A percentile compares a stretch with the other conserved stretches of the same genome.
Conservation (phyloP, 75 land plant species). For the Picea glauca region DNA sequence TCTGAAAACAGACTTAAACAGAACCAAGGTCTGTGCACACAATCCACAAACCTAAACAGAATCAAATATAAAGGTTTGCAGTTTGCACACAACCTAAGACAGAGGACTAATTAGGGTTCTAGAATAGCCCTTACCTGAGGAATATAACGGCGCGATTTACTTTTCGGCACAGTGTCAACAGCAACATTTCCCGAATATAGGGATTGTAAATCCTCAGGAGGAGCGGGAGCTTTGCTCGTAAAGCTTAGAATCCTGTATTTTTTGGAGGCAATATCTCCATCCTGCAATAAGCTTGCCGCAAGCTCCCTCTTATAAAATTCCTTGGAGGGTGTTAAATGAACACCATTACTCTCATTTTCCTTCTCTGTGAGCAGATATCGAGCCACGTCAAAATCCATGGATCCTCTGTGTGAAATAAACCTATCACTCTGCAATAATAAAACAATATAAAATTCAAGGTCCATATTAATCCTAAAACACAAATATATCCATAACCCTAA, state of each 20-base stretch:
- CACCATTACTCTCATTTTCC: slow-evolving; percentile 9
- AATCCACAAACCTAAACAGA: too few species aligned
- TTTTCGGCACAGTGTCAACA: slow-evolving; percentile 10
- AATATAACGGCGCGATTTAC: slow-evolving; percentile 25
- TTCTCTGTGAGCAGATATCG: slow-evolving; percentile 37
- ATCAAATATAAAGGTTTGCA: too few species aligned
- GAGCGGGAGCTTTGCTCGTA: slow-evolving; percentile 44
- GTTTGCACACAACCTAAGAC: too few species aligned
- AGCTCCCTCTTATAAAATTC: slow-evolving; percentile 50
- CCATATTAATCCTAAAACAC: too few species aligned
- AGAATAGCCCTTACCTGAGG: slow-evolving; percentile 16
- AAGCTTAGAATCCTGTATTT: slow-evolving; percentile 50
- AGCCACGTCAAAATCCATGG: slow-evolving; percentile 65
- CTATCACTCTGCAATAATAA: slow-evolving; percentile 13
- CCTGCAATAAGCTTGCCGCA: slow-evolving; percentile 28
- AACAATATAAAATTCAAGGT: too few species aligned
- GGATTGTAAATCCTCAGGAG: slow-evolving; percentile 23
- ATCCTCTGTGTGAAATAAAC: slow-evolving; percentile 59
- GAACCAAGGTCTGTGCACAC: too few species aligned
- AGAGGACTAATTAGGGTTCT: too few species aligned
- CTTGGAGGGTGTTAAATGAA: slow-evolving; percentile 19
- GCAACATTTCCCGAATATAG: slow-evolving; percentile 7
- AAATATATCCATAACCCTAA: too few species aligned
- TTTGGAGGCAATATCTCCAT: slow-evolving; percentile 7
- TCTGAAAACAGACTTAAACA: too few species aligned